These are phyloP conservation scores for Penicillium dipodomyicola DNA, from an alignment of 495 filamentous ascomycete species.

Conservation along the genomic window DNA sequence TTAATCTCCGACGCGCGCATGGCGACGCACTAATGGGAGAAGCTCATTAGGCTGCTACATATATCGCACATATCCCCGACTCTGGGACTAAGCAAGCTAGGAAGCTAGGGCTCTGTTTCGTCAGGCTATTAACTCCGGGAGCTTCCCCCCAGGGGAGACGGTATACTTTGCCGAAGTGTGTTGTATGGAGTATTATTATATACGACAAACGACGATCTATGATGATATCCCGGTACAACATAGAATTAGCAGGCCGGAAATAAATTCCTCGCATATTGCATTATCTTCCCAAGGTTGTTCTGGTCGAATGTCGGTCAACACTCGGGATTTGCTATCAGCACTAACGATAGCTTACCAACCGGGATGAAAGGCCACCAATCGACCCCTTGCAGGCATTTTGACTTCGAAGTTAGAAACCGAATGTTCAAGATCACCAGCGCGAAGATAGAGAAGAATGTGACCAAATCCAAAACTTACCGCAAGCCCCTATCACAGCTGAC, in stretches of 20 bases:
- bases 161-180: not conserved
- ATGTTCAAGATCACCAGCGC: not conserved
- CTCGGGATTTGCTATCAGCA: conserved; percentile 7
- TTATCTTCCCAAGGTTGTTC: not conserved
- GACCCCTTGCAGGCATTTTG: conserved; percentile 12
- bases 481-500: not conserved
- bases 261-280: not conserved
- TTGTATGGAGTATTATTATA: too few relatives aligned
- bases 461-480: not conserved
- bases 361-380: not conserved
- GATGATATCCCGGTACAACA: not conserved
- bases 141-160: not conserved
- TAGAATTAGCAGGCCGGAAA: not conserved
- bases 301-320: conserved; percentile 11
- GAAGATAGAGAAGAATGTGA: not conserved
- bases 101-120: not conserved
- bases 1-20: conserved; percentile 16
- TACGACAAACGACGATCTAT: not conserved
- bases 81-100: not conserved
- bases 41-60: not conserved
- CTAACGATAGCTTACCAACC: not conserved
- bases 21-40: conserved; percentile 9
- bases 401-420: not conserved
- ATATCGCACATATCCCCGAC: not conserved
- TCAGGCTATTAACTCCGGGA: not conserved